These are phyloP conservation scores for Anastatica hierochuntica DNA, from an alignment of 345 rosid genomes.

Conservation along the genomic window DNA sequence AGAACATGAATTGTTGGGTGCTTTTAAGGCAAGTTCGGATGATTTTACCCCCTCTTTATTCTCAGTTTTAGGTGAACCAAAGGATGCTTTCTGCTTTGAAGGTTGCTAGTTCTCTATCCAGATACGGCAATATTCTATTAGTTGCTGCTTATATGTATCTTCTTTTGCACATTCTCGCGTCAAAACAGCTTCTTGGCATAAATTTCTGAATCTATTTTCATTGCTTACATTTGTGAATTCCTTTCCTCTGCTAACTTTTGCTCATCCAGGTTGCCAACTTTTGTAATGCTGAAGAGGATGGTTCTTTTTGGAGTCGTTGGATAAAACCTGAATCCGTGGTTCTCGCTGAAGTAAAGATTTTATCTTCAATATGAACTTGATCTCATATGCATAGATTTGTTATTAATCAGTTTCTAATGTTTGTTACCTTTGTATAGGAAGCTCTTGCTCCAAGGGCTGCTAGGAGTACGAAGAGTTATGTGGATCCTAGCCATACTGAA, in stretches of 20 bases:
- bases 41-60: not conserved
- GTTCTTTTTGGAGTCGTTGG: constrained; percentile 99
- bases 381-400: not conserved
- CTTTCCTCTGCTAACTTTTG: constrained; percentile 14
- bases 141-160: too few species aligned
- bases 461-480: constrained; percentile 82
- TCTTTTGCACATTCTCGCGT: not conserved
- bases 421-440: constrained; percentile 40
- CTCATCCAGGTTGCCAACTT: constrained; percentile 79
- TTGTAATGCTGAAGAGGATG: constrained; percentile 84
- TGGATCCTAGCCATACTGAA: constrained; percentile 65
- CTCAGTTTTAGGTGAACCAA: constrained; percentile 5
- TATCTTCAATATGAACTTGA: constrained; percentile 6
- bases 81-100: too few species aligned
- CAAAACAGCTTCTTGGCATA: not conserved
- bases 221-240: not conserved
- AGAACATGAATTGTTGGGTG: constrained; percentile 77
- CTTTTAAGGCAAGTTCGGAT: constrained; percentile 73
- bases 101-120: too few species aligned
- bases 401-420: constrained; percentile 10
- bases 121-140: too few species aligned
- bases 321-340: constrained; percentile 90
- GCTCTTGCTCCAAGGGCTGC: constrained; percentile 98
- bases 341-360: constrained; percentile 67
- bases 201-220: not conserved